phyloP scores from a whole-genome alignment of 768 basidiomycete genomes.

The Neoboletus magnificus region DNA sequence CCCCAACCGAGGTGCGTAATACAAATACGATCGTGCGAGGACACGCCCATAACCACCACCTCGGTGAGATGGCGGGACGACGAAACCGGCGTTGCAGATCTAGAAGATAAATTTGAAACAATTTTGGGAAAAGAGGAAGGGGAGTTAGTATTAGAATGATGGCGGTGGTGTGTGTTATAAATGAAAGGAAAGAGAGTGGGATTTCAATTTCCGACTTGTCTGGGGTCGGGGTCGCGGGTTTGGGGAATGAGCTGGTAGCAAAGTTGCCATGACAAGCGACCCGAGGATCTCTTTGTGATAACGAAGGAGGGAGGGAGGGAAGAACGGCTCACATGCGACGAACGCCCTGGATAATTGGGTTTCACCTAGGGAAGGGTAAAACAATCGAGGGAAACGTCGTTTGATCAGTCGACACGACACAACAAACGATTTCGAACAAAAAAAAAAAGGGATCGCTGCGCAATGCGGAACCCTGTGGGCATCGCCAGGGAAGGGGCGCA shows the following conservation, averaged over 20 bases:
- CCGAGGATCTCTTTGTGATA: background rate
- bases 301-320: background rate
- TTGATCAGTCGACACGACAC: conserved; percentile 1
- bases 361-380: conserved; percentile 49
- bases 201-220: conserved; percentile 6
- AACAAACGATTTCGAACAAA: background rate
- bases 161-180: background rate
- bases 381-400: background rate
- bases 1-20: conserved; percentile 77
- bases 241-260: background rate
- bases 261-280: background rate
- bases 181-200: background rate
- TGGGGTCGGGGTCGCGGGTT: background rate
- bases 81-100: conserved; percentile 90
- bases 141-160: background rate
- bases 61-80: conserved; percentile 63
- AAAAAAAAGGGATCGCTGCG: background rate
- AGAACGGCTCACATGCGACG: conserved; percentile 72
- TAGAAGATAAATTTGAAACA: conserved; percentile 25
- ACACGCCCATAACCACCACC: conserved; percentile 64
- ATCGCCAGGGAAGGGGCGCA: background rate
- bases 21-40: conserved; percentile 74
- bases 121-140: background rate
- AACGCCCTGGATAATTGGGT: conserved; percentile 87
- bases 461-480: background rate